A percentile compares a stretch with the other conserved stretches of the same genome.
Conservation (phyloP, 768 basidiomycete species). For the Lyophyllum decastes region DNA sequence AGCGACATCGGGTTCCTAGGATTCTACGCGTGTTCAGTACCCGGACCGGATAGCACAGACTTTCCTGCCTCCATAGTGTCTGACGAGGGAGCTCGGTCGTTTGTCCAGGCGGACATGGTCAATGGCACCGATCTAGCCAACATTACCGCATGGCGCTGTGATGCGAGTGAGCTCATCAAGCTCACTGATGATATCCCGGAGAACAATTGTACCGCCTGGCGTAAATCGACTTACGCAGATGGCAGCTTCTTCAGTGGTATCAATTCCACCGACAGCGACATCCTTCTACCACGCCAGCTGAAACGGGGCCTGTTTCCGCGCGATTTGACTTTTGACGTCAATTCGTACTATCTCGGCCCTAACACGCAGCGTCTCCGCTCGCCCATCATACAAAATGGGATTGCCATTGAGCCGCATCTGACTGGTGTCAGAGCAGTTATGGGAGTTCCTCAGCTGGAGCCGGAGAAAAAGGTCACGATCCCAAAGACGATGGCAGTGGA, state of each 20-base stretch:
- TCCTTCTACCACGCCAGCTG: slow-evolving; percentile 21
- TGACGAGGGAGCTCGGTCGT: slow-evolving; percentile 9
- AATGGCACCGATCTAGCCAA: neutral
- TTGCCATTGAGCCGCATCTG: slow-evolving; percentile 16
- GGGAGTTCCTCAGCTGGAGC: slow-evolving; percentile 11
- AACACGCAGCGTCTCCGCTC: slow-evolving; percentile 6
- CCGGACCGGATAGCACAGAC: slow-evolving; percentile 6
- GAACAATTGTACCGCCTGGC: slow-evolving; percentile 18
- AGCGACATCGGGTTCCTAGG: slow-evolving; percentile 17
- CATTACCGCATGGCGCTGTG: neutral
- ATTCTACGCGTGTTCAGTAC: slow-evolving; percentile 13
- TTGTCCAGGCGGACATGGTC: slow-evolving; percentile 4
- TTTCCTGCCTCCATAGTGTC: neutral
- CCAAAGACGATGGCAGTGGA: slow-evolving; percentile 17
- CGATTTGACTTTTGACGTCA: slow-evolving; percentile 10
- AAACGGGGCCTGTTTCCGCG: neutral
- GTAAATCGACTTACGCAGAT: slow-evolving; percentile 23
- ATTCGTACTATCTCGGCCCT: slow-evolving; percentile 15
- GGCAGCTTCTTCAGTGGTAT: slow-evolving; percentile 12
- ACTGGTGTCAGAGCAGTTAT: slow-evolving; percentile 13
- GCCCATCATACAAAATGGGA: slow-evolving; percentile 12
- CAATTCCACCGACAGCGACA: slow-evolving; percentile 22
- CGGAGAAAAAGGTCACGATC: slow-evolving; percentile 13
- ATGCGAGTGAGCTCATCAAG: neutral
- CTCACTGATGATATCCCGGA: slow-evolving; percentile 12